Percentiles rank a stretch among this genome's conserved stretches.
Evolutionary conservation across 2,329 filamentous ascomycete genomes (phyloP).

Genomic region (Phaeosphaeriaceae sp.): DNA sequence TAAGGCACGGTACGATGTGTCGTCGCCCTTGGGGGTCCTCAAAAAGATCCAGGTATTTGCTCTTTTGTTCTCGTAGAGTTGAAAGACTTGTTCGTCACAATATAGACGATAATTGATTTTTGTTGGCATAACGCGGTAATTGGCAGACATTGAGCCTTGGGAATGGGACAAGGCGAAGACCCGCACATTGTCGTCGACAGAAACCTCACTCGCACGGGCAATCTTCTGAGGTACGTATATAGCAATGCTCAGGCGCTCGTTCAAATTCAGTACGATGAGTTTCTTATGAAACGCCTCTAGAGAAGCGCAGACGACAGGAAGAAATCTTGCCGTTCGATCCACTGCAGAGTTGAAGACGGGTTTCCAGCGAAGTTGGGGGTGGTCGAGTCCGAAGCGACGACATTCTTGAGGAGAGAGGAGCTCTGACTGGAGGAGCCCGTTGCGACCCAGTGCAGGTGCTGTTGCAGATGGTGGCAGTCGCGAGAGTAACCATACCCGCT

Average conservation of each 20-base stretch:
- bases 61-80: slow-evolving; percentile 48
- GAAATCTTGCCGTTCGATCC: slow-evolving; percentile 48
- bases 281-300: slow-evolving; percentile 51
- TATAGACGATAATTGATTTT: slow-evolving; percentile 49
- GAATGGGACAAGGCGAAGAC: slow-evolving; percentile 52
- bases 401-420: slow-evolving; percentile 43
- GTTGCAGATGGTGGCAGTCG: slow-evolving; percentile 38
- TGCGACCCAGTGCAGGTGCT: slow-evolving; percentile 42
- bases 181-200: slow-evolving; percentile 45
- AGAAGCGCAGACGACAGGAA: slow-evolving; percentile 36
- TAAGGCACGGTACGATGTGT: slow-evolving; percentile 37
- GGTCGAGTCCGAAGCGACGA: slow-evolving; percentile 40
- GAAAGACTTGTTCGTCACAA: slow-evolving; percentile 46
- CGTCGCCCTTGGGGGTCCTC: slow-evolving; percentile 36
- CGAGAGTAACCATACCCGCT: slow-evolving; percentile 48
- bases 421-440: slow-evolving; percentile 47
- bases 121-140: slow-evolving; percentile 46
- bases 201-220: slow-evolving; percentile 38
- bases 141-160: slow-evolving; percentile 41
- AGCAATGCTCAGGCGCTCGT: slow-evolving; percentile 49
- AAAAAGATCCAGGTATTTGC: slow-evolving; percentile 51
- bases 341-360: slow-evolving; percentile 41
- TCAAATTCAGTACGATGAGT: slow-evolving; percentile 46
- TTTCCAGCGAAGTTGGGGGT: slow-evolving; percentile 49
- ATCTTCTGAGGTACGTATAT: slow-evolving; percentile 51